A percentile compares a stretch with the other conserved stretches of the same genome.
These are phyloP conservation scores for Penicillium pulvis DNA, from an alignment of 495 filamentous ascomycete species.

Conservation along the genomic window DNA sequence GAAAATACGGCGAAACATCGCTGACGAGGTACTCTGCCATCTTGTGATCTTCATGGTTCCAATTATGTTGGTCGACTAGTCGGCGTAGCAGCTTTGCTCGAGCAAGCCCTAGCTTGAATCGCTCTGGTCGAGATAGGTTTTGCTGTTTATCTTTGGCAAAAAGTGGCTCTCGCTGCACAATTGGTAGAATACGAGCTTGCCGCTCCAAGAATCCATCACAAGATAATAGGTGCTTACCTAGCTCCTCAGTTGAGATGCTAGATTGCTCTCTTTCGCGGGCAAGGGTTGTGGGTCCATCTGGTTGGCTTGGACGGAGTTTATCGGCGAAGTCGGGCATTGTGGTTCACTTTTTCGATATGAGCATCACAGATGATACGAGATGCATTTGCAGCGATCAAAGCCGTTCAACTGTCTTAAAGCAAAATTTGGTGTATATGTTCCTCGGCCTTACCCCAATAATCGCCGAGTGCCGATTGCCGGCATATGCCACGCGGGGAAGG, in stretches of 20 bases:
- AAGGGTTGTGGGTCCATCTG: slow-evolving; percentile 40
- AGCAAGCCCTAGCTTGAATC: slow-evolving; percentile 49
- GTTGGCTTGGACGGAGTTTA: slow-evolving; percentile 41
- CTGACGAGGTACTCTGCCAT: slow-evolving; percentile 51
- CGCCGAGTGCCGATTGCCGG: slow-evolving; percentile 32
- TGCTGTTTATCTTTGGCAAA: slow-evolving; percentile 46
- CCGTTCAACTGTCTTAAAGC: background rate
- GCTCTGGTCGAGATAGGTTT: slow-evolving; percentile 47
- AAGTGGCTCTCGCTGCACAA: slow-evolving; percentile 40
- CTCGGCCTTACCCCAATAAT: slow-evolving; percentile 5
- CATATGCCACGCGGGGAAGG: slow-evolving; percentile 17
- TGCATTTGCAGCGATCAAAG: too few relatives aligned
- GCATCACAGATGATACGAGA: background rate
- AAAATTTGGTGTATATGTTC: background rate
- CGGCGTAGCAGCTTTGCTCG: slow-evolving; percentile 49
- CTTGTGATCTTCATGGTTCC: slow-evolving; percentile 43
- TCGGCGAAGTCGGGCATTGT: slow-evolving; percentile 51
- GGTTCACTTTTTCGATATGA: background rate
- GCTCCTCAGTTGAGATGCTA: slow-evolving; percentile 36
- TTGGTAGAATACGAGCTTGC: slow-evolving; percentile 40
- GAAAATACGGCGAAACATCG: slow-evolving; percentile 46
- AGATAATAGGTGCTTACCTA: slow-evolving; percentile 42
- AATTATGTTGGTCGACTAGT: slow-evolving; percentile 38
- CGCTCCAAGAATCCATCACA: slow-evolving; percentile 42
- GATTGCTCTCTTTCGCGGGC: slow-evolving; percentile 40